Base-by-base conservation (phyloP, 2,329 filamentous ascomycete genomes). In the Botryotinia convoluta region DNA sequence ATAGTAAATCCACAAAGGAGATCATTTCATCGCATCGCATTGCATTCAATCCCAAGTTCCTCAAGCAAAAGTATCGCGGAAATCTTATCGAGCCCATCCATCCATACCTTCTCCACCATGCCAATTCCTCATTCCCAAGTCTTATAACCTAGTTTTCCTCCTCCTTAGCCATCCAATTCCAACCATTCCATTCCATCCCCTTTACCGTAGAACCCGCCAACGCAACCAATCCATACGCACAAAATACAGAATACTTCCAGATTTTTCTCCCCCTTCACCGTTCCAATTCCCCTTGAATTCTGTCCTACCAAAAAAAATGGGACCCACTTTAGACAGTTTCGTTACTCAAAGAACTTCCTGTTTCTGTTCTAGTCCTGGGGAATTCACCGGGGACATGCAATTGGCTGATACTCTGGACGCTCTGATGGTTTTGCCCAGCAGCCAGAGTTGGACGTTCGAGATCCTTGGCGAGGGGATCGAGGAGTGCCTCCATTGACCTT, bases 301-400 rank as follows among this genome's bases (percentile, higher is more conserved):
- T 57, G n/a, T 32, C 65, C 48, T 57, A 57, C 35, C 65, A 26
- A 68, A 29, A n/a, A 20, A 16, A 44, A 45, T 32, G 5, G 5
- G 9, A 64, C 35, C 22, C 22, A n/a, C 32, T 54, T 42, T 51
- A 67, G 3, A 72, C 16, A 22, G 37, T 29, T 42, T 68, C 70
- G 45, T 26, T 26, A 60, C 61, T 44, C 29, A 72, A 67, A 39
- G 61, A 44, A 45, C 42, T 68, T 48, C 29, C 39, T 42, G 63
- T 37, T 12, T 73, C 68, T 44, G 54, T 51, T 42, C 35, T 67
- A 16, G 20, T 45, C 51, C 61, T 75, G 4, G 80, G 80, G 72
- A 73, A 81, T 62, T 80, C 80, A 4, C 80, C 80, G 4, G 80
- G 80, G 59, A 81, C 76, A 73, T 81, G 80, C 22, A 81, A 74